A percentile compares a stretch with the other conserved stretches of the same genome.
Evolutionary conservation across 1,139 yeast genomes (phyloP).

Genomic region (Blastobotrys niveus): DNA sequence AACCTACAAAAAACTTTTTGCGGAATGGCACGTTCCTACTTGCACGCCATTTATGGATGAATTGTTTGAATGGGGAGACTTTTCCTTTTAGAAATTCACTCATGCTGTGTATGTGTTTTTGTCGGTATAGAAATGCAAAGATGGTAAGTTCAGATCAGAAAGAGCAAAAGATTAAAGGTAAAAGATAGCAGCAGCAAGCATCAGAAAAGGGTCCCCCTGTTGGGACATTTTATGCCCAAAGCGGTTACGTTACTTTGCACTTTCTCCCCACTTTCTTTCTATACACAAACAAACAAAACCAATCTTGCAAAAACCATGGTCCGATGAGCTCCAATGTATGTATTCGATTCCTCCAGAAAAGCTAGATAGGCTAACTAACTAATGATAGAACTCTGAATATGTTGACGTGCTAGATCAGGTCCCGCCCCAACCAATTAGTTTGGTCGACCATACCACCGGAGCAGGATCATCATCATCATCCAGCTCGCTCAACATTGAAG

Average conservation of each 20-base stretch:
- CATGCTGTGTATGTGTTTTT: no score
- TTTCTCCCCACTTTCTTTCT: neutral
- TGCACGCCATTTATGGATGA: slow-evolving; percentile 55
- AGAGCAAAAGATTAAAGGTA: no score
- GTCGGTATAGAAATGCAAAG: no score
- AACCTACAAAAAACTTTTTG: slow-evolving; percentile 45
- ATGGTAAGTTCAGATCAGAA: no score
- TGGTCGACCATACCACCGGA: slow-evolving; percentile 23
- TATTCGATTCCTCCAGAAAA: neutral
- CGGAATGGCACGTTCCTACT: slow-evolving; percentile 62
- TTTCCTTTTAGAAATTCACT: slow-evolving; percentile 38
- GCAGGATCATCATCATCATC: neutral
- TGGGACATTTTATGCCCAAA: no score
- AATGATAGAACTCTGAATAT: neutral
- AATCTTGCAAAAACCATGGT: no score
- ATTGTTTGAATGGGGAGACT: slow-evolving; percentile 35
- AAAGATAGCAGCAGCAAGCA: no score
- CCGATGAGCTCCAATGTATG: no score
- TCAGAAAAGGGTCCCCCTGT: no score
- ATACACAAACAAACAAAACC: neutral
- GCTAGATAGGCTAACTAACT: no score
- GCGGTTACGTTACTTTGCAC: neutral
- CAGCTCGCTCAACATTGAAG: neutral
- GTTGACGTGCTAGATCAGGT: slow-evolving; percentile 12
- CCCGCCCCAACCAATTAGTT: slow-evolving; percentile 22